phyloP scores from a whole-genome alignment of 2,329 filamentous ascomycete genomes.

The Monilinia laxa region DNA sequence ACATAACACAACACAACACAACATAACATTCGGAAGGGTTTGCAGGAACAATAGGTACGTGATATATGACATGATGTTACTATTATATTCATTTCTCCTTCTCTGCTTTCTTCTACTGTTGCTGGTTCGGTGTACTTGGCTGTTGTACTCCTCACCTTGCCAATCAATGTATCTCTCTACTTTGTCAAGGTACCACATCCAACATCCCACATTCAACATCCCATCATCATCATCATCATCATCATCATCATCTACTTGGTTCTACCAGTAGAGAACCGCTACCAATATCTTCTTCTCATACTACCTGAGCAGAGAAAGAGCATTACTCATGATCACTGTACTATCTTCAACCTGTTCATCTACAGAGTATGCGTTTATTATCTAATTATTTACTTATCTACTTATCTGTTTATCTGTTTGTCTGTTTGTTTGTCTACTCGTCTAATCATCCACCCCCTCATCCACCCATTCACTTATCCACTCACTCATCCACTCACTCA shows the following conservation, averaged over 20 bases:
- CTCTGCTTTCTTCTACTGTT: background rate
- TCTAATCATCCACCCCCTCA: too few relatives aligned
- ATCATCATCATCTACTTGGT: background rate
- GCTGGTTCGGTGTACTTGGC: background rate
- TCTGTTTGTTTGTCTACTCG: too few relatives aligned
- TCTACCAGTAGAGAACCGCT: background rate
- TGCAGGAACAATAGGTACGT: background rate
- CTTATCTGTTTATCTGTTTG: too few relatives aligned
- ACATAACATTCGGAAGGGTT: constrained; percentile 5
- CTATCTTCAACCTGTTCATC: too few relatives aligned
- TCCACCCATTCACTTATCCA: too few relatives aligned
- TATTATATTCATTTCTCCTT: background rate
- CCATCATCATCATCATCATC: background rate
- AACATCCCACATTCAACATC: too few relatives aligned
- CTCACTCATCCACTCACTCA: background rate
- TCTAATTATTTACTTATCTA: too few relatives aligned
- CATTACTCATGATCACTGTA: constrained; percentile 3
- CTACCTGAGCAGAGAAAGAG: background rate
- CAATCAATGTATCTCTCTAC: background rate
- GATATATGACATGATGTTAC: background rate
- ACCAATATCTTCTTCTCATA: background rate
- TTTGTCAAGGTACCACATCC: background rate
- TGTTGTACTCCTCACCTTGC: constrained; percentile 6
- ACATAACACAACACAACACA: background rate
- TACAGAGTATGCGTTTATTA: background rate